Conservation (phyloP, 2,329 filamentous ascomycete genomes). For the Rutstroemia sp. region DNA sequence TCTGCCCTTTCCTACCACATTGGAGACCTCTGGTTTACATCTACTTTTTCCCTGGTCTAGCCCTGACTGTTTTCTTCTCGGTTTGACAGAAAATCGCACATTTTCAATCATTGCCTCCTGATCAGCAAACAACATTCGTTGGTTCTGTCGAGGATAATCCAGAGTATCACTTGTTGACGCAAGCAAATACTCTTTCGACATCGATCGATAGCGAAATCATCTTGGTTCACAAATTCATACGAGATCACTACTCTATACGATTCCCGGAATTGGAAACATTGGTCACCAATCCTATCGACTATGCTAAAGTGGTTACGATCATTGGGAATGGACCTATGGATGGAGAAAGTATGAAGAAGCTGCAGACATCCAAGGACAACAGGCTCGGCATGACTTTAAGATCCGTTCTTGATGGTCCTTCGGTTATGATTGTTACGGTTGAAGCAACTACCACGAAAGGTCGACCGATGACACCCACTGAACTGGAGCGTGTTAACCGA, state of each 20-base stretch:
- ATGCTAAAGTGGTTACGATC: slow-evolving; percentile 90
- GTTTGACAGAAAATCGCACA: slow-evolving; percentile 68
- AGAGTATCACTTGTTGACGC: slow-evolving; percentile 80
- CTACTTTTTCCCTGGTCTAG: slow-evolving; percentile 45
- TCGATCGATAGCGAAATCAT: slow-evolving; percentile 90
- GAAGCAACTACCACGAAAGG: slow-evolving; percentile 89
- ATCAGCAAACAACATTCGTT: slow-evolving; percentile 56
- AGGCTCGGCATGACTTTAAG: slow-evolving; percentile 67
- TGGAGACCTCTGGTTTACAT: slow-evolving; percentile 53
- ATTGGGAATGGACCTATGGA: slow-evolving; percentile 89
- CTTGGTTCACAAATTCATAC: slow-evolving; percentile 90
- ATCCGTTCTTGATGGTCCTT: slow-evolving; percentile 77
- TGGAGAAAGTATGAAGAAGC: slow-evolving; percentile 66
- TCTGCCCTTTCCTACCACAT: slow-evolving; percentile 21
- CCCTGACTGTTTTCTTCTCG: slow-evolving; percentile 53
- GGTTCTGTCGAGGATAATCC: slow-evolving; percentile 88
- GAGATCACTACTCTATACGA: slow-evolving; percentile 88
- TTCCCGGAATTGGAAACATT: slow-evolving; percentile 90
- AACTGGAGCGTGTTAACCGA: slow-evolving; percentile 64
- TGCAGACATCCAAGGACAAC: slow-evolving; percentile 73
- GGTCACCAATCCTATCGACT: slow-evolving; percentile 86
- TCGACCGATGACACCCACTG: slow-evolving; percentile 63
- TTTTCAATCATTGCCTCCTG: slow-evolving; percentile 62
- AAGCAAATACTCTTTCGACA: slow-evolving; percentile 84
- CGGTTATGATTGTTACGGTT: slow-evolving; percentile 90